A percentile compares a stretch with the other conserved stretches of the same genome.
Evolutionary conservation across 257 asterid genomes (phyloP).

Genomic region (Plantago elongata): DNA sequence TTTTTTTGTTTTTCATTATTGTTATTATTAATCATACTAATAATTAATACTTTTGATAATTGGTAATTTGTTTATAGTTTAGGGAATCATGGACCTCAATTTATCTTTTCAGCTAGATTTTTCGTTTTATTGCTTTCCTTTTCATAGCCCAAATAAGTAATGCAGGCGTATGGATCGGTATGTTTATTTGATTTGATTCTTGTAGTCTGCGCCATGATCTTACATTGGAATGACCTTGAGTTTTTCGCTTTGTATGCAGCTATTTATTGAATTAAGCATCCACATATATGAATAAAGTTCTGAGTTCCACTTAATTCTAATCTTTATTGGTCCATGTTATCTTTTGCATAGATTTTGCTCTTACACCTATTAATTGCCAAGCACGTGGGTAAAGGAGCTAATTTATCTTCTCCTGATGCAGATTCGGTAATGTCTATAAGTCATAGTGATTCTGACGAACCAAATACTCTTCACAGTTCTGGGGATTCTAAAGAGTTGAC

Average conservation of each 20-base stretch:
- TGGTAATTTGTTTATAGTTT: too few relatives aligned
- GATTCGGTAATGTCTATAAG: constrained; percentile 4
- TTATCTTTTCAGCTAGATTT: too few relatives aligned
- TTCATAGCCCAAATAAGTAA: too few relatives aligned
- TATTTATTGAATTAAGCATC: neutral
- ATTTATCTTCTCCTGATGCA: constrained; percentile 7
- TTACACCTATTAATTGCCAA: neutral
- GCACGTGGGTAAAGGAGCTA: neutral
- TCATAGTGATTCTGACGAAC: constrained; percentile 3
- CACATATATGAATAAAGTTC: neutral
- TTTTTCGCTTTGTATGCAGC: neutral
- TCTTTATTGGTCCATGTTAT: neutral
- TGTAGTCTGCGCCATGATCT: neutral
- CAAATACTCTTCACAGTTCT: neutral
- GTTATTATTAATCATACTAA: too few relatives aligned
- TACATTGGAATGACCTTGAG: neutral
- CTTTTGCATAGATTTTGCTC: constrained; percentile 2
- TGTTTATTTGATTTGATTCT: too few relatives aligned
- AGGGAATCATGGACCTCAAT: too few relatives aligned
- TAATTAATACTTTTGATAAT: too few relatives aligned
- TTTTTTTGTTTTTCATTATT: too few relatives aligned
- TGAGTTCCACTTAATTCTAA: neutral
- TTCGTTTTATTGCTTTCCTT: too few relatives aligned
- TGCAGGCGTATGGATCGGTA: too few relatives aligned
- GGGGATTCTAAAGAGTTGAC: constrained; percentile 1